Evolutionary conservation across 228 moss, liverwort and hornwort species (phyloP), one percentile per base, ranked within the genome.

Genomic region (Sphagnum fallax): DNA sequence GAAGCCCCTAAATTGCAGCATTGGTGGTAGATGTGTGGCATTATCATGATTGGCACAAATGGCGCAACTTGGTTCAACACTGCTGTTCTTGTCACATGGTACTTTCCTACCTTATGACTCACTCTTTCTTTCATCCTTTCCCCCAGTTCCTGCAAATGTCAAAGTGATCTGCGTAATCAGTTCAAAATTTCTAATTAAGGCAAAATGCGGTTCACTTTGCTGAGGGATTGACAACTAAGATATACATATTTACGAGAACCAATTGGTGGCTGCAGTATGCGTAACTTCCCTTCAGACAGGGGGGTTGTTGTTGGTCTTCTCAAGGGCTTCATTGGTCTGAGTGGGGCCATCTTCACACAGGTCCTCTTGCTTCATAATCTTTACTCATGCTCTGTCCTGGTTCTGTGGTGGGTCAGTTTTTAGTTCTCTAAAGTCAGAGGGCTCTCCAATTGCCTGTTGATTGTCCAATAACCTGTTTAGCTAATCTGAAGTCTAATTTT

Each of bases 271-370:
- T 78, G 78, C 84, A 95, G 95, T 74, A 92, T 95, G 95, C 90
- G 95, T 47, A 95, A 95, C 73, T 95, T 95, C 75, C 92, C 95
- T 47, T 86, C 89, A 50, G 95, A 95, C 64, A 85, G 95, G 75
- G 95, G 95, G 53, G 88, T 95, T 47, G 92, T 92, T 63, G 95
- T 95, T 66, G 95, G 95, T 62, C 92, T 95, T 80, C 75, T 95
- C 72, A 95, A 95, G 73, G 95, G 95, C 65, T 95, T 95, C 73
- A 95, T 95, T 68, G 95, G 95, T 61, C 89, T 95, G 8, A 95
- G 95, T 81, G 95, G 95, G 76, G 95, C 95, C 73, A 86, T 95
- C 64, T 95, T 95, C 73, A 92, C 95, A n/a, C 95, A 95, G 92
- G 95, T 92, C 74, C 49, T 50, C 50, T 51, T 8, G 11, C 11